A percentile compares a stretch with the other conserved stretches of the same genome.
Evolutionary conservation across 2,329 filamentous ascomycete genomes (phyloP).

Genomic region (Colletotrichum euphorbiae): DNA sequence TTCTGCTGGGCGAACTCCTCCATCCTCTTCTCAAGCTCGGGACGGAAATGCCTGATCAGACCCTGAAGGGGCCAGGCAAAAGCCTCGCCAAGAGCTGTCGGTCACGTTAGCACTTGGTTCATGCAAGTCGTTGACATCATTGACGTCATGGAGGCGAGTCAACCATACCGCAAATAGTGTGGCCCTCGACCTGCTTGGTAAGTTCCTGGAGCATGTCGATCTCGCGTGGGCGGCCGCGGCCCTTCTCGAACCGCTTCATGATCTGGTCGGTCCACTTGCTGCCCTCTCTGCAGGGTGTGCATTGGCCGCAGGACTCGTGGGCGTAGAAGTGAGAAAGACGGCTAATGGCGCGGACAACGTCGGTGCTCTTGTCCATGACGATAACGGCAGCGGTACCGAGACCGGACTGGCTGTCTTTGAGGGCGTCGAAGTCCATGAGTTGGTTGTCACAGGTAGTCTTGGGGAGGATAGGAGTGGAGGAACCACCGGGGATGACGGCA

Average conservation of each 20-base stretch:
- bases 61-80: conserved; percentile 99
- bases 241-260: conserved; percentile 95
- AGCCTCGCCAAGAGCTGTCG: conserved; percentile 86
- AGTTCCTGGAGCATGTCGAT: conserved; percentile 99
- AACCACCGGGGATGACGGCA: conserved; percentile 95
- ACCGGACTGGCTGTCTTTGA: conserved; percentile 98
- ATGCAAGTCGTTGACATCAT: not conserved
- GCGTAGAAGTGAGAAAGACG: conserved; percentile 97
- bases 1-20: conserved; percentile 79
- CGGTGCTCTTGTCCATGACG: conserved; percentile 98
- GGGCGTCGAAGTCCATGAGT: conserved; percentile 97
- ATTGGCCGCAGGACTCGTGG: conserved; percentile 98
- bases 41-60: conserved; percentile 97
- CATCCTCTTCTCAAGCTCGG: conserved; percentile 93
- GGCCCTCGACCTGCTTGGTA: conserved; percentile 98
- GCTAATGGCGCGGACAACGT: conserved; percentile 93
- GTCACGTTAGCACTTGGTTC: conserved; percentile 45
- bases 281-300: conserved; percentile 98
- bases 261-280: conserved; percentile 99
- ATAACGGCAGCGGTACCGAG: conserved; percentile 97
- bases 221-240: conserved; percentile 87
- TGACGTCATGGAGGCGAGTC: conserved; percentile 16
- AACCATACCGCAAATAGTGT: conserved; percentile 92
- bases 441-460: conserved; percentile 92
- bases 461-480: conserved; percentile 94